Evolutionary conservation across 2,329 filamentous ascomycete genomes (phyloP), one percentile per base, ranked within the genome.

Genomic region (Penicillium brevicompactum): DNA sequence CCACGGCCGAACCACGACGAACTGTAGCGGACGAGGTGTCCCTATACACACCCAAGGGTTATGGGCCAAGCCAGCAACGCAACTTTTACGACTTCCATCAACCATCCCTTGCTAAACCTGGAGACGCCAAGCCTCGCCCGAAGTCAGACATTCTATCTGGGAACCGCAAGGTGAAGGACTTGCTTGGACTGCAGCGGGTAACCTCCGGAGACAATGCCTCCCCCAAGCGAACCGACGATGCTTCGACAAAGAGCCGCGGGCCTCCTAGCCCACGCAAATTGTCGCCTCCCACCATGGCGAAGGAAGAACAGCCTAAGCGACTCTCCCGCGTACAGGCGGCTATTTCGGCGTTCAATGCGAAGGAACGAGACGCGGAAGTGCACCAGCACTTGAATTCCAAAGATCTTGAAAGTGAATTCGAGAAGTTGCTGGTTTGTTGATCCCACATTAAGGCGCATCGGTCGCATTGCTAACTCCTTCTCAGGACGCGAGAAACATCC

Each of bases 401-500:
- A 61, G 75, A 80, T n/a, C 77, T 85, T 5, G 88, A 90, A 63
- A 79, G 75, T 47, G 84, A 84, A 46, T 87, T 87, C 56, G 85
- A 87, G 65, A 80, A 80, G 47, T 79, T 87, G 31, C 69, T 87
- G 63, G 82, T 85, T 63, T 70, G 80, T 72, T 77, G 80, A 63
- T 46, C 27, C 5, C 24, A 37, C 14, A 18, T 10, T 34, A 11
- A 11, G 41, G 10, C 13, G 0, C 7, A 27, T 21, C 30, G 18
- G 24, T 41, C 2, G 11, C 32, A 21, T 32, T 8, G 42, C 55
- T 64, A 46, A 64, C 51, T 45, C 4, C 46, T 51, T 42, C 85
- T 74, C 72, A 96, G 74, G 91, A 96, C 70, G 87, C 92, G 16
- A 85, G 93, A 60, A 96, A 97, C 67, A 96, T 97, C 51, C 92